These are phyloP conservation scores for Sinapis alba DNA, from an alignment of 441 rosid species.

Conservation along the genomic window DNA sequence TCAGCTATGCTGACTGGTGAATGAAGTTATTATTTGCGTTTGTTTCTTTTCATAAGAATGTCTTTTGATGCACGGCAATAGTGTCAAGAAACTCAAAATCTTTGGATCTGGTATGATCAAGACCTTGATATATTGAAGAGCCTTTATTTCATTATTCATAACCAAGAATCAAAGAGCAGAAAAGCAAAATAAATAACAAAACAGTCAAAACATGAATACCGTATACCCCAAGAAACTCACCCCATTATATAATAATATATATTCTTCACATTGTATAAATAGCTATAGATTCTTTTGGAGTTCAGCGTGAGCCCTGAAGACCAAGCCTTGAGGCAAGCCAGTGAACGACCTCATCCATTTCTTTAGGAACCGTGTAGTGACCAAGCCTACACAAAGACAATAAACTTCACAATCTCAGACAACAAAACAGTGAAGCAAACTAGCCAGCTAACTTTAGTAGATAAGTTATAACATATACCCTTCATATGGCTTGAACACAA, in stretches of 20 bases:
- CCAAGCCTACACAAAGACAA: slow-evolving; percentile 52
- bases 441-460: not conserved
- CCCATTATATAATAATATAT: slow-evolving; percentile 1
- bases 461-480: slow-evolving; percentile 1
- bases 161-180: slow-evolving; percentile 22
- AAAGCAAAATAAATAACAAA: slow-evolving; percentile 16
- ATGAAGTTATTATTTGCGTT: not conserved
- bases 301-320: slow-evolving; percentile 48
- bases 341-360: slow-evolving; percentile 56
- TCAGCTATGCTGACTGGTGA: slow-evolving; percentile 26
- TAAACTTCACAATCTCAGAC: slow-evolving; percentile 3
- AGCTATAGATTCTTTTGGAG: not conserved
- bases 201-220: not conserved
- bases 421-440: not conserved
- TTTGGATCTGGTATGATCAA: slow-evolving; percentile 6
- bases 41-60: not conserved
- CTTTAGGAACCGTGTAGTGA: slow-evolving; percentile 67
- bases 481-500: slow-evolving; percentile 22
- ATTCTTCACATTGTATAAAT: slow-evolving; percentile 14
- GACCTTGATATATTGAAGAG: not conserved
- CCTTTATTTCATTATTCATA: slow-evolving; percentile 22
- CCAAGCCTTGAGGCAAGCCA: slow-evolving; percentile 57
- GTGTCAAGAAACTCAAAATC: not conserved
- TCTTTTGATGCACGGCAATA: slow-evolving; percentile 19
- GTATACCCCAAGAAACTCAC: slow-evolving; percentile 35